These are phyloP conservation scores for Sphagnum tenellum DNA, from an alignment of 225 moss, liverwort and hornwort species.

Conservation along the genomic window DNA sequence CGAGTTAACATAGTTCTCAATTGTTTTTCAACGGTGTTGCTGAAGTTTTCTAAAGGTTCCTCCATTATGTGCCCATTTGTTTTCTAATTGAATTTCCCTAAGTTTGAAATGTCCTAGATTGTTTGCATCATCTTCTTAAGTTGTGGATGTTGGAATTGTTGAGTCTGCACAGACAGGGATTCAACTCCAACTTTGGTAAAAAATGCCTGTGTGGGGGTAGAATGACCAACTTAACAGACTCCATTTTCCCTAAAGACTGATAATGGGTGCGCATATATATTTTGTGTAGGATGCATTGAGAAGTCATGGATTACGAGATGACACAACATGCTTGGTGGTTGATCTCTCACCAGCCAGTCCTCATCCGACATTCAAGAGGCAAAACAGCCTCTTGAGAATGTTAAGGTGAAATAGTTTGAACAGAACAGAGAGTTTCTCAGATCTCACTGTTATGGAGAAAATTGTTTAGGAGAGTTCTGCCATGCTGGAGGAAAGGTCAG, in stretches of 20 bases:
- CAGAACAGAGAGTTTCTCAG: constrained; percentile 3
- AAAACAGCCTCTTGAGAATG: constrained; percentile 31
- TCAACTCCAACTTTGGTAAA: neutral
- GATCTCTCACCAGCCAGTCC: constrained; percentile 48
- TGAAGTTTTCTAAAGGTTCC: too few relatives aligned
- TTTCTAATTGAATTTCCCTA: too few relatives aligned
- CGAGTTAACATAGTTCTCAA: too few relatives aligned
- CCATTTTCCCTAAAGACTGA: neutral
- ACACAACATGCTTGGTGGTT: constrained; percentile 76
- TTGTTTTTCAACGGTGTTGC: too few relatives aligned
- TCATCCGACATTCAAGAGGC: constrained; percentile 25
- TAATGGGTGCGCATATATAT: too few relatives aligned
- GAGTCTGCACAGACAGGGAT: neutral
- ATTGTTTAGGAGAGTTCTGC: constrained; percentile 73
- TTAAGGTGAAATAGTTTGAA: constrained; percentile 19
- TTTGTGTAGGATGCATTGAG: constrained; percentile 46
- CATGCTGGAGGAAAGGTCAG: constrained; percentile 50
- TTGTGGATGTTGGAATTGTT: neutral
- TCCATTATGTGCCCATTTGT: too few relatives aligned
- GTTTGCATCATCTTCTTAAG: too few relatives aligned
- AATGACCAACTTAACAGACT: neutral
- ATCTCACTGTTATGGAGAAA: constrained; percentile 42
- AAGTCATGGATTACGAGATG: constrained; percentile 61
- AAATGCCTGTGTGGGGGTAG: neutral
- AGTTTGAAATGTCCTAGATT: too few relatives aligned